Evolutionary conservation across 257 asterid species (phyloP).

Genomic region (Solanum sparsipilum): DNA sequence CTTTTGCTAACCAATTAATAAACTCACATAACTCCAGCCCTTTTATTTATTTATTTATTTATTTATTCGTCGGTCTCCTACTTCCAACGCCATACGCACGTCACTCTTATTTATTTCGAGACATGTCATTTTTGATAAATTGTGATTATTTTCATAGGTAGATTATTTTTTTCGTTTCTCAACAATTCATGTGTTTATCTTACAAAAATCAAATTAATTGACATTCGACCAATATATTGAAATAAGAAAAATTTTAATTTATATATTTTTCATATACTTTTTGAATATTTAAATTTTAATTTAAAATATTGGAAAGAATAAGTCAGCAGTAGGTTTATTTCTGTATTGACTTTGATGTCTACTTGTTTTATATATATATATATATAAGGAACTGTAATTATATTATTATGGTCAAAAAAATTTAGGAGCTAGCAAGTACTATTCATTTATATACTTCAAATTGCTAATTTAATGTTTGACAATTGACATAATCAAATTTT

Average conservation of each 20-base stretch:
- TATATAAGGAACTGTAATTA: background rate
- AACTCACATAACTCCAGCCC: background rate
- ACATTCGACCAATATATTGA: background rate
- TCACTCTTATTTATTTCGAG: background rate
- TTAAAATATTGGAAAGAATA: background rate
- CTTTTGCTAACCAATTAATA: background rate
- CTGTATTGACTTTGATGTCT: background rate
- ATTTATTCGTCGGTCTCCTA: background rate
- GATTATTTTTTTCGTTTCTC: no score
- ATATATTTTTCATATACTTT: background rate
- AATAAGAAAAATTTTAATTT: background rate
- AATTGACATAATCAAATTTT: background rate
- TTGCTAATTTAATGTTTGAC: background rate
- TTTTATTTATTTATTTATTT: background rate
- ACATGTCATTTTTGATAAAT: background rate
- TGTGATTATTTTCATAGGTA: no score
- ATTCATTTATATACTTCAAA: background rate
- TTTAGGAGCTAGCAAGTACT: background rate
- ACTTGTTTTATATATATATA: fast-evolving
- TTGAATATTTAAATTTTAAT: fast-evolving
- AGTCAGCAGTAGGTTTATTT: background rate
- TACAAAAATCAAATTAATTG: background rate
- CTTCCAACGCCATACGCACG: background rate
- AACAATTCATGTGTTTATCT: background rate
- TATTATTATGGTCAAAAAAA: background rate